A percentile compares a stretch with the other conserved stretches of the same genome.
Evolutionary conservation across 805 yeast genomes (phyloP).

Genomic region (Ogataea polymorpha): DNA sequence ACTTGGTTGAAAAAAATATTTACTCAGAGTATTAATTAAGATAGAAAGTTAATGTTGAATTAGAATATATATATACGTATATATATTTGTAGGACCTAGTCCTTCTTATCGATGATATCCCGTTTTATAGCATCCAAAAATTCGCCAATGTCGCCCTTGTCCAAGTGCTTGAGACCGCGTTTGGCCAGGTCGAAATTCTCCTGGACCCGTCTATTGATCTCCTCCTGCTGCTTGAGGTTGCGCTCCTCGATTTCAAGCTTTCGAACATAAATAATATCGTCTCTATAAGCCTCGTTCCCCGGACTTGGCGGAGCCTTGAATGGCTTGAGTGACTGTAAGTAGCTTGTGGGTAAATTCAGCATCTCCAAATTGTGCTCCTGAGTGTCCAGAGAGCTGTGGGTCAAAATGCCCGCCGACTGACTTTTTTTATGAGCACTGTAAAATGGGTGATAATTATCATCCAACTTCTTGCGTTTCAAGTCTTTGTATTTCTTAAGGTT

Average conservation of each 20-base stretch:
- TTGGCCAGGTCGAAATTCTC: slow-evolving; percentile 25
- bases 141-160: slow-evolving; percentile 29
- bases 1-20: not conserved
- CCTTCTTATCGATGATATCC: slow-evolving; percentile 1
- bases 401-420: slow-evolving; percentile 30
- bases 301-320: slow-evolving; percentile 23
- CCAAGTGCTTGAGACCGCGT: slow-evolving; percentile 23
- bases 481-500: slow-evolving; percentile 28
- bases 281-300: slow-evolving; percentile 33
- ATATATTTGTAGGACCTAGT: not conserved
- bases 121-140: slow-evolving; percentile 24
- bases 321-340: slow-evolving; percentile 22
- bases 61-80: not conserved
- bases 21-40: not conserved
- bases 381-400: slow-evolving; percentile 32
- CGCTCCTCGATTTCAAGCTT: slow-evolving; percentile 32
- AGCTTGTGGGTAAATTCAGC: slow-evolving; percentile 32
- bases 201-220: slow-evolving; percentile 15
- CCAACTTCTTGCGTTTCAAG: slow-evolving; percentile 17
- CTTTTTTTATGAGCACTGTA: slow-evolving; percentile 26
- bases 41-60: not conserved
- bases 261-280: slow-evolving; percentile 31
- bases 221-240: slow-evolving; percentile 15
- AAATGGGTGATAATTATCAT: slow-evolving; percentile 28
- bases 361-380: slow-evolving; percentile 34